Evolutionary conservation across 768 basidiomycete species (phyloP).

Genomic region (Psilocybe sp.): DNA sequence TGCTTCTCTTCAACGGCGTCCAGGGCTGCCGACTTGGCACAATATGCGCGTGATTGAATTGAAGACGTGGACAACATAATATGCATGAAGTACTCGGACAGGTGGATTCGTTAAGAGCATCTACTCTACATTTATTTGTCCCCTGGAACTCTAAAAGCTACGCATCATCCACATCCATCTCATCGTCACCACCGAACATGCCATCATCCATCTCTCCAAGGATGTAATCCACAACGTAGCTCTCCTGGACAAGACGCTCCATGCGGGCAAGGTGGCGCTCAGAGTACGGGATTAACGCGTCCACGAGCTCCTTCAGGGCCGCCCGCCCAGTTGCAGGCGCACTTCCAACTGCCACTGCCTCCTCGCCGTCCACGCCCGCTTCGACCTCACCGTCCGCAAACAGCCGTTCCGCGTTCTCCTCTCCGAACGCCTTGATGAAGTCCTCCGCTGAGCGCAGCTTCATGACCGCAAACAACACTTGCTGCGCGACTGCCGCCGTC

Average conservation of each 20-base stretch:
- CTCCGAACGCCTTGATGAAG: slow-evolving; percentile 62
- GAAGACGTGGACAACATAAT: neutral
- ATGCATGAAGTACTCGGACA: neutral
- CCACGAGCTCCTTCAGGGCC: slow-evolving; percentile 71
- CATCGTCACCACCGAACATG: slow-evolving; percentile 52
- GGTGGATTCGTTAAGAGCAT: no score
- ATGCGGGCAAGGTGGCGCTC: slow-evolving; percentile 87
- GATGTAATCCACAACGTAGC: slow-evolving; percentile 91
- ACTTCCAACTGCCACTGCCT: slow-evolving; percentile 6
- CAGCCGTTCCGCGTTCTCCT: slow-evolving; percentile 32
- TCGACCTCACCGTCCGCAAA: slow-evolving; percentile 20
- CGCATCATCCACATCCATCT: slow-evolving; percentile 38
- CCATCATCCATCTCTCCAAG: slow-evolving; percentile 86
- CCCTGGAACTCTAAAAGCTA: no score
- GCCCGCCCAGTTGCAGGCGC: slow-evolving; percentile 24
- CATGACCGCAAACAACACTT: slow-evolving; percentile 75
- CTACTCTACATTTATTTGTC: no score
- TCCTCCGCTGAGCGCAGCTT: slow-evolving; percentile 76
- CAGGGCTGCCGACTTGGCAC: slow-evolving; percentile 64
- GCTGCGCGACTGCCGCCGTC: slow-evolving; percentile 83
- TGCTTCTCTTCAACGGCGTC: slow-evolving; percentile 72
- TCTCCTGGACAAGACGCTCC: slow-evolving; percentile 89
- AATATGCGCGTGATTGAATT: slow-evolving; percentile 20
- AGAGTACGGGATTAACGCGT: slow-evolving; percentile 89
- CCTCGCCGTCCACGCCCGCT: no score